phyloP scores from a whole-genome alignment of 441 rosid genomes.

The Erodium chrysanthum region DNA sequence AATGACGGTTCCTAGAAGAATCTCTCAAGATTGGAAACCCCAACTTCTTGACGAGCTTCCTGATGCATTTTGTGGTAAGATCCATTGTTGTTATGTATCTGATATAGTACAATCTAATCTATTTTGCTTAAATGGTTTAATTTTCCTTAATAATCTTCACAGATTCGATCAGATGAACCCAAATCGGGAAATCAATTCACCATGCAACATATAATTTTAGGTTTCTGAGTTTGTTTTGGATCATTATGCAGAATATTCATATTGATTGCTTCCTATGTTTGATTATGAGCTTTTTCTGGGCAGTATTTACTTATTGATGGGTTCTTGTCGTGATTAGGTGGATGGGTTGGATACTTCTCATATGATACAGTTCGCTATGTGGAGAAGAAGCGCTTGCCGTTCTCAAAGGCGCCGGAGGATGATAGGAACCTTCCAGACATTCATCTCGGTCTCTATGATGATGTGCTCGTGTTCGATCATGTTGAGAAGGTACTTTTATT shows the following conservation, averaged over 20 bases:
- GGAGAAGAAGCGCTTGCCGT: conserved; percentile 66
- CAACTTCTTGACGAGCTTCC: conserved; percentile 82
- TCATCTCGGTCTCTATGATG: conserved; percentile 71
- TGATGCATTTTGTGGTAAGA: conserved; percentile 69
- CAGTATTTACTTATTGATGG: neutral
- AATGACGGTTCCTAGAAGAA: conserved; percentile 63
- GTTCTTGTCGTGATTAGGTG: conserved; percentile 40
- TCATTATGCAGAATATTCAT: neutral
- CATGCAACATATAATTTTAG: neutral
- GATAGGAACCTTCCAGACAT: conserved; percentile 82
- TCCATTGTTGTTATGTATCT: neutral
- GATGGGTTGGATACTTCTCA: conserved; percentile 91
- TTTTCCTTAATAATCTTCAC: neutral
- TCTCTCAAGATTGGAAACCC: conserved; percentile 75
- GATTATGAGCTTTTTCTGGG: too few species aligned
- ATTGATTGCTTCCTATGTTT: too few species aligned
- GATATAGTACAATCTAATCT: too few species aligned
- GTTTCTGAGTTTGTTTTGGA: neutral
- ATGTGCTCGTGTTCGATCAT: conserved; percentile 76
- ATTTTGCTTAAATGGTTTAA: too few species aligned
- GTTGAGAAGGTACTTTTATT: conserved; percentile 57
- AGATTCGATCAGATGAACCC: neutral
- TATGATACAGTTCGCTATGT: conserved; percentile 78
- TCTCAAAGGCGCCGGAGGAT: conserved; percentile 61
- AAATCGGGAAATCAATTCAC: neutral